Evolutionary conservation across 306 rosid genomes (phyloP).

Genomic region (Ormosia emarginata): DNA sequence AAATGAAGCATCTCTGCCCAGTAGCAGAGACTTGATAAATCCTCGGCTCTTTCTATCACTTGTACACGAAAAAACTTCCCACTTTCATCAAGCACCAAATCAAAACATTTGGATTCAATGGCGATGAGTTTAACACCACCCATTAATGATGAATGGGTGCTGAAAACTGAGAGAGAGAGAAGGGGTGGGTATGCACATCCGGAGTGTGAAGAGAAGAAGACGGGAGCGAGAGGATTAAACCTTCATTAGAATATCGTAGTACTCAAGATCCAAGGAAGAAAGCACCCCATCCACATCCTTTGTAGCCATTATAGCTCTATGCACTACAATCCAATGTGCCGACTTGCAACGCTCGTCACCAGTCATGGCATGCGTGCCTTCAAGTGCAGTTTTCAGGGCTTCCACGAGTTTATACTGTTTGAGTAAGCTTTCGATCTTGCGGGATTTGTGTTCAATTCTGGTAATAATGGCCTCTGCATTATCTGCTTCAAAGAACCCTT

Average conservation of each 20-base stretch:
- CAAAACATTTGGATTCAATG: too few species aligned
- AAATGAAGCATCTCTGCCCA: too few species aligned
- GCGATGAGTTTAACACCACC: too few species aligned
- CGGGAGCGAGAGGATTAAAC: too few species aligned
- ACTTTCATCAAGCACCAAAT: too few species aligned
- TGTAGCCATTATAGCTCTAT: slow-evolving; percentile 93
- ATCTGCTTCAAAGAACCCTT: slow-evolving; percentile 68
- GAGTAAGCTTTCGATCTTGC: slow-evolving; percentile 93
- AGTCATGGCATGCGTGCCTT: slow-evolving; percentile 87
- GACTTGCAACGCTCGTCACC: slow-evolving; percentile 98
- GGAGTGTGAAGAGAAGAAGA: too few species aligned
- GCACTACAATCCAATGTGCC: slow-evolving; percentile 93
- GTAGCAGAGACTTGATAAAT: too few species aligned
- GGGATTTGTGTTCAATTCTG: slow-evolving; percentile 89
- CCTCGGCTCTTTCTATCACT: too few species aligned
- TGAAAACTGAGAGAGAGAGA: too few species aligned
- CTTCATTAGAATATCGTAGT: slow-evolving; percentile 97
- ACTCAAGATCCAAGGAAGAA: slow-evolving; percentile 94
- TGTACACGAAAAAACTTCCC: too few species aligned
- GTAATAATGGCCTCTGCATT: slow-evolving; percentile 91
- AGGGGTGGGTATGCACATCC: too few species aligned
- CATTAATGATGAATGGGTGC: too few species aligned
- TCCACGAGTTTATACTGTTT: slow-evolving; percentile 86
- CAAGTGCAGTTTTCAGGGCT: slow-evolving; percentile 96
- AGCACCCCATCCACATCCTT: slow-evolving; percentile 94